A percentile compares a stretch with the other conserved stretches of the same genome.
Conservation (phyloP, 192 early-diverging fungal genomes). For the Martensiomyces pterosporus region DNA sequence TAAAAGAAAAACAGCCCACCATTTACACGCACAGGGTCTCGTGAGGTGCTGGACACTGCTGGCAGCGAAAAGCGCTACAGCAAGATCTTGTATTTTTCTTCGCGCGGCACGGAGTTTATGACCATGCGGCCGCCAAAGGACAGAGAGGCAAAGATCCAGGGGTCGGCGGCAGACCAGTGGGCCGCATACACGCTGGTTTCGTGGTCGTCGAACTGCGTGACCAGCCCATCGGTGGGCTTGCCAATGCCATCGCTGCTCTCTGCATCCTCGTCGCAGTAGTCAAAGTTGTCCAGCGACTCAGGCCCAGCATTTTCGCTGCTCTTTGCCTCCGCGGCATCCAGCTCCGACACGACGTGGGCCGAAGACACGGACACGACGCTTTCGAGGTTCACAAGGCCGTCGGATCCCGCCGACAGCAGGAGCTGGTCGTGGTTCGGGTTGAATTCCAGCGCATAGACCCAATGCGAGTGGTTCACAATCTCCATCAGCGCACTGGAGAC, state of each 20-base stretch:
- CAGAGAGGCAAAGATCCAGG: constrained; percentile 91
- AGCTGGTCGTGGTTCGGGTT: constrained; percentile 94
- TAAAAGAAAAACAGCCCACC: no score
- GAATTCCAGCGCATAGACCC: constrained; percentile 81
- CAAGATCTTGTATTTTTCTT: constrained; percentile 84
- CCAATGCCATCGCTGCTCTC: constrained; percentile 4
- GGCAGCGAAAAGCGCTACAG: no score
- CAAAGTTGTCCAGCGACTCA: constrained; percentile 45
- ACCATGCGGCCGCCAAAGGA: constrained; percentile 94
- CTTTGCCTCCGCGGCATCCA: background rate
- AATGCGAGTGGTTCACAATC: constrained; percentile 79
- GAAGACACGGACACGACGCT: constrained; percentile 84
- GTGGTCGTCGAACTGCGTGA: constrained; percentile 87
- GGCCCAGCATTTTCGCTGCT: constrained; percentile 36
- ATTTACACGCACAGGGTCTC: no score
- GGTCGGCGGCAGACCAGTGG: constrained; percentile 85
- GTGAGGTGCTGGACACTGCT: no score
- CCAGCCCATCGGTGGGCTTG: constrained; percentile 70
- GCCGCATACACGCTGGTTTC: constrained; percentile 91
- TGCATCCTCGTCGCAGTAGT: constrained; percentile 16
- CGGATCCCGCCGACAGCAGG: constrained; percentile 76
- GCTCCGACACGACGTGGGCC: constrained; percentile 49
- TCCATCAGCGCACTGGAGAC: constrained; percentile 55
- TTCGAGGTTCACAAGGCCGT: constrained; percentile 84
- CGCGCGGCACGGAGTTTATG: constrained; percentile 82